A percentile compares a stretch with the other conserved stretches of the same genome.
Conservation (phyloP, 1,139 yeast species). For the Candida labiduridarum region DNA sequence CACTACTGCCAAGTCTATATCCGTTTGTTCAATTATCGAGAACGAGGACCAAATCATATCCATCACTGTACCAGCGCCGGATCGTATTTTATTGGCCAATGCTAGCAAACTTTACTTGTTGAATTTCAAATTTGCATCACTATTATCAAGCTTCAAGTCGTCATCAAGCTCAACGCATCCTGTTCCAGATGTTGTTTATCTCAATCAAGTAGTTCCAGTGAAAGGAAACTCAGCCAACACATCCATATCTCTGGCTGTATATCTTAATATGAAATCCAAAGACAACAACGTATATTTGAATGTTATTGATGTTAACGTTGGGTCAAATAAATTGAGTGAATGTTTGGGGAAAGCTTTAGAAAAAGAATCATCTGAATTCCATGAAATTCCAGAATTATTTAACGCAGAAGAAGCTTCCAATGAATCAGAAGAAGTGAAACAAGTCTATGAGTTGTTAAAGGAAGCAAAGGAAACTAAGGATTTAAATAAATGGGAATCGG, state of each 20-base stretch:
- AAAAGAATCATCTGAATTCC: conserved; percentile 17
- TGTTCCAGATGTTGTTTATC: conserved; percentile 27
- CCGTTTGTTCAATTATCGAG: conserved; percentile 23
- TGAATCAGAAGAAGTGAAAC: conserved; percentile 22
- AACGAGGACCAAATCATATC: conserved; percentile 21
- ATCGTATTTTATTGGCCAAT: conserved; percentile 46
- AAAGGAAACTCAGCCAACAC: conserved; percentile 45
- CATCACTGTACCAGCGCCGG: conserved; percentile 41
- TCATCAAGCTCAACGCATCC: conserved; percentile 15
- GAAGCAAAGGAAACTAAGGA: conserved; percentile 21
- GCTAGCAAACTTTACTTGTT: conserved; percentile 42
- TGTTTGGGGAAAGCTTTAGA: conserved; percentile 69
- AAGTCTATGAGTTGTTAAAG: conserved; percentile 26
- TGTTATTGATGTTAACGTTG: conserved; percentile 60
- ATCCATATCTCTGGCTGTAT: conserved; percentile 45
- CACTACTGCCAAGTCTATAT: conserved; percentile 21
- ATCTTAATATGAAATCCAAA: conserved; percentile 42
- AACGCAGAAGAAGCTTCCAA: conserved; percentile 11
- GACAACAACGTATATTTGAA: conserved; percentile 48
- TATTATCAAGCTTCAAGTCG: conserved; percentile 38
- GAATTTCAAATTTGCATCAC: conserved; percentile 47
- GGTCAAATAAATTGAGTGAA: conserved; percentile 70
- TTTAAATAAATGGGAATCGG: conserved; percentile 32
- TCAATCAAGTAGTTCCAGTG: conserved; percentile 42
- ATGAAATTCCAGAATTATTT: conserved; percentile 33